Evolutionary conservation across 106 monocot species (phyloP).

Genomic region (Acorus calamus): DNA sequence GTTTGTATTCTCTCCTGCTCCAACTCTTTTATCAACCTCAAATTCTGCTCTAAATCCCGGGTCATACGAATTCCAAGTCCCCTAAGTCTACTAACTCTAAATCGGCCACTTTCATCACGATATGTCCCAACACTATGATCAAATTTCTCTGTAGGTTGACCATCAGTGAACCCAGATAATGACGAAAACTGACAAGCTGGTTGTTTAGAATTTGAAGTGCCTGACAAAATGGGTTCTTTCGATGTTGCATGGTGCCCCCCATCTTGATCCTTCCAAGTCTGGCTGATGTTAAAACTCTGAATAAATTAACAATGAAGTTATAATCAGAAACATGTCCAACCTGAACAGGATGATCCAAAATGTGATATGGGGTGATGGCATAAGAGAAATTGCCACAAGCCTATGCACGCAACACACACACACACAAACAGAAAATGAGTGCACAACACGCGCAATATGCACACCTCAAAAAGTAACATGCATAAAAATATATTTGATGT

Average conservation of each 20-base stretch:
- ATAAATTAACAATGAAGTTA: constrained; percentile 4
- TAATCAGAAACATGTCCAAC: not conserved
- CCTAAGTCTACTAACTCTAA: constrained; percentile 66
- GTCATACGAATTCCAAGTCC: constrained; percentile 81
- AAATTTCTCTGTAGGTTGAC: constrained; percentile 27
- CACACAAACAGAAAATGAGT: too few relatives aligned
- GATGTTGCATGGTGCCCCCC: constrained; percentile 3
- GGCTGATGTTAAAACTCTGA: constrained; percentile 48
- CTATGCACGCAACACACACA: too few relatives aligned
- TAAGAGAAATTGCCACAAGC: too few relatives aligned
- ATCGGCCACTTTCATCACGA: constrained; percentile 60
- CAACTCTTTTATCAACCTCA: constrained; percentile 72
- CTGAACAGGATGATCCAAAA: too few relatives aligned
- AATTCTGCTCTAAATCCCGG: constrained; percentile 82
- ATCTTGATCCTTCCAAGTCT: constrained; percentile 21
- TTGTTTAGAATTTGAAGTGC: constrained; percentile 13
- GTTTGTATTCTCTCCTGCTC: constrained; percentile 26
- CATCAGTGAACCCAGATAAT: constrained; percentile 5
- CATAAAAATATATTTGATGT: too few relatives aligned
- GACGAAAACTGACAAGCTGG: constrained; percentile 25
- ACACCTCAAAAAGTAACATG: too few relatives aligned
- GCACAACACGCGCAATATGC: too few relatives aligned
- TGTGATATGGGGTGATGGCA: too few relatives aligned
- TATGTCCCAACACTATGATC: constrained; percentile 59
- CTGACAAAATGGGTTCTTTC: constrained; percentile 11